Base-by-base conservation (phyloP, 495 filamentous ascomycete genomes). In the Schizothecium vesticola region DNA sequence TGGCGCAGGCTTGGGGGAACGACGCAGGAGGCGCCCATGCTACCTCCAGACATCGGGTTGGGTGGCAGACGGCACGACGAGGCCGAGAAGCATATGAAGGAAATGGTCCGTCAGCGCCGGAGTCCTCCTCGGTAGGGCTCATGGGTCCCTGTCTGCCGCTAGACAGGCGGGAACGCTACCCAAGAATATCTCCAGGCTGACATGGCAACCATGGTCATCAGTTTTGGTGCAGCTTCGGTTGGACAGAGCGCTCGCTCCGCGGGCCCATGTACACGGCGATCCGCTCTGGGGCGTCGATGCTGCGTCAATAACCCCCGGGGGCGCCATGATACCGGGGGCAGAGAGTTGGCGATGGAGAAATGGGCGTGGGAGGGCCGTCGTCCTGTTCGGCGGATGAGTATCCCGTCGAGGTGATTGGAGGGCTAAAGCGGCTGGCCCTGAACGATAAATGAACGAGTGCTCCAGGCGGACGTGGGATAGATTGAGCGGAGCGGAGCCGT, bases 401-500 rank as follows among this genome's bases (percentile, higher is more conserved):
- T 69, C 55, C 62, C 19, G 57, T 13, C 55, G 21, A 43, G 12
- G 61, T 76, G 74, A 76, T 76, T 76, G 74, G 74, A 68, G 65
- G 72, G 74, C 2, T 73, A 76, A 74, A 74, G 69, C 62, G 59
- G 58, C 19, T 69, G 24, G 69, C 63, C 55, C 56, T 70, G 24
- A 31, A 10, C 55, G 57, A 69, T 73, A 75, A 36, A 75, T 75
- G 69, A 68, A 55, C 21, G 33, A 36, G n/a, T 25, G 11, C 59
- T 63, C 61, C 26, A 66, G 63, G 66, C 62, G 67, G 73, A 68
- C 36, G 12, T 16, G 16, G 62, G 16, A 33, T 59, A 74, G 71
- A 72, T 73, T 70, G 70, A 64, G 62, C 66, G 68, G 73, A 71
- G 57, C 72, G 67, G 69, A 64, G 58, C 72, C 67, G 67, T 72